Base-by-base conservation (phyloP, 352 stramenopile species). In the Globisporangium nunn region DNA sequence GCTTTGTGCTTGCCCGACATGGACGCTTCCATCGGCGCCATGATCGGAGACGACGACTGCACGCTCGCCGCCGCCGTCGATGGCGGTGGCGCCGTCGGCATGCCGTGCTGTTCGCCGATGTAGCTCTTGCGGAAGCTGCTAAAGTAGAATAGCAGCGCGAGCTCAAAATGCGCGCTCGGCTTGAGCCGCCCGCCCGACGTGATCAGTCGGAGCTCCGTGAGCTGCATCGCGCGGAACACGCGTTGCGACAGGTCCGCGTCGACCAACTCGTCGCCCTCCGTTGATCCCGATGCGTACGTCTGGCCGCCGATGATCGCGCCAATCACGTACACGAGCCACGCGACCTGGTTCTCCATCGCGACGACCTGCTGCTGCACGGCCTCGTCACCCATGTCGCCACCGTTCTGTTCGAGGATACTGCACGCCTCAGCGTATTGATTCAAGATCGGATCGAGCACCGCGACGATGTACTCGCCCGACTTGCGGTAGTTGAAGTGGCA, bases 301-400 rank as follows among this genome's bases (percentile, higher is more conserved):
- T 99, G 95, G 4, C 93, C 95, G 43, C 95, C 96, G 54, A 99
- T 96, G 64, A 99, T 95, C 5, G 94, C 85, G 18, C 92, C 96
- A 52, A 98, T 91, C 23, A 98, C 93, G 68, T 99, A 98, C 46
- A 97, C 93, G 23, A 99, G 70, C 97, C 97, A 99, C 14, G 96
- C 97, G 49, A 98, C 71, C 69, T 99, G 93, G 50, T 91, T 96
- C 68, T 99, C 97, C 61, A 98, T 83, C 41, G 73, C 88, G 49
- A 76, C 64, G 23, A 91, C 63, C 44, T 84, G 78, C 54, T 91
- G 76, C 39, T 92, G 71, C 7, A 78, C 70, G 3, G 59, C 56
- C n/a, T 71, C 71, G 47, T 75, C 80, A 18, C 53, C 58, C 59
- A 78, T 70, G 14, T 70, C 70, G 12, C 59, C 61, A 18, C 70